Conservation (phyloP, 371 early-diverging fungal species). For the Amoeboaphelidium occidentale region DNA sequence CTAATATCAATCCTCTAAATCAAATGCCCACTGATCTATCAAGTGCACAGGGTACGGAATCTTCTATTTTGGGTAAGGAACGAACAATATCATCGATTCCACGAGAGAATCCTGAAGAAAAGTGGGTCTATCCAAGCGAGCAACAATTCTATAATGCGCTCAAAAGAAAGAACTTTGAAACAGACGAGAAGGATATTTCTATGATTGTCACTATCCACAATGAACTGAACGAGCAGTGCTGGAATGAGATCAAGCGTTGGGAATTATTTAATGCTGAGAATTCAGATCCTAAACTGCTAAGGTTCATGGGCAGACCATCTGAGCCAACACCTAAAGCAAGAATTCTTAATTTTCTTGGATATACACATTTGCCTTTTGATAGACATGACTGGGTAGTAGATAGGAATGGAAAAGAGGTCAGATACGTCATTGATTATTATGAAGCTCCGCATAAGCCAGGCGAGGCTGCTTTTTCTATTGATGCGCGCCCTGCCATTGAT, state of each 20-base stretch:
- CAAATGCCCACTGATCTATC: too few species aligned
- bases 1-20: too few species aligned
- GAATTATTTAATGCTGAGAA: slow-evolving; percentile 31
- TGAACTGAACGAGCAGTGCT: slow-evolving; percentile 81
- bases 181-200: slow-evolving; percentile 63
- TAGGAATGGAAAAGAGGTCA: slow-evolving; percentile 65
- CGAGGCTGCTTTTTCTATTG: neutral
- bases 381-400: slow-evolving; percentile 93
- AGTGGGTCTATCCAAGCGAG: neutral
- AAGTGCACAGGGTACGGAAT: too few species aligned
- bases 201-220: slow-evolving; percentile 93
- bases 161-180: slow-evolving; percentile 73
- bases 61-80: too few species aligned
- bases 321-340: slow-evolving; percentile 60
- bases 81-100: too few species aligned
- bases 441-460: slow-evolving; percentile 8
- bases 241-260: slow-evolving; percentile 81
- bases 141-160: slow-evolving; percentile 35
- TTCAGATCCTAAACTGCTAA: slow-evolving; percentile 34
- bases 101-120: too few species aligned
- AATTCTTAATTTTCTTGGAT: slow-evolving; percentile 1
- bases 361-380: slow-evolving; percentile 57
- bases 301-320: slow-evolving; percentile 57
- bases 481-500: neutral
- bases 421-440: slow-evolving; percentile 91